Evolutionary conservation across 2,329 filamentous ascomycete genomes (phyloP), one percentile per base, ranked within the genome.

Genomic region (Penicillium sp.): DNA sequence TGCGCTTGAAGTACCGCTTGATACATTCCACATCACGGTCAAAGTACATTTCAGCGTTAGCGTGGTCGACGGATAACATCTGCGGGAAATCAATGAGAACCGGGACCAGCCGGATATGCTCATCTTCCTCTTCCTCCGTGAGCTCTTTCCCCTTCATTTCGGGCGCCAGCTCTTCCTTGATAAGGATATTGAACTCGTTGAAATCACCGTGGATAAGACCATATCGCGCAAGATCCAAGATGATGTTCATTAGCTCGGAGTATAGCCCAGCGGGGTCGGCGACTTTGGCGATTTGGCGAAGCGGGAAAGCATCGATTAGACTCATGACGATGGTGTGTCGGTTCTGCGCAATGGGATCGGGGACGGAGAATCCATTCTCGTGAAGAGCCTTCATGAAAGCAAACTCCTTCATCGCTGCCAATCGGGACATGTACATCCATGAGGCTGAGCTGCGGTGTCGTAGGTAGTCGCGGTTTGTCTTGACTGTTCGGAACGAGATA

Each of bases 121-220:
- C 69, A 53, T 64, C 54, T 50, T 61, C 61, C 16, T 64, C 63
- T n/a, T 66, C 57, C 16, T 72, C 70, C 14, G 62, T 56, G 4
- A 63, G 68, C 1, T 46, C 79, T 70, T 65, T 80, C 10, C 69
- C 71, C 53, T 75, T 75, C 16, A 67, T 66, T 11, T 69, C 56
- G 0, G 65, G 61, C 28, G 70, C 67, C 33, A 69, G 70, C 45
- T 80, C 84, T 72, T 97, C 93, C 70, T 94, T 91, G 71, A 99
- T 87, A 33, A 99, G 79, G 61, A 99, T 93, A 73, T 99, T 99
- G 82, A 99, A 99, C 74, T 99, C 95, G 78, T 99, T 99, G 79
- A 95, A 99, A 72, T 99, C 94, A 59, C 94, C 94, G 71, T 99
- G 94, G 59, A 99, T 99, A 45, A 99, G 79, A 7, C 94, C 94